Percentiles rank a stretch among this genome's conserved stretches.
These are phyloP conservation scores for Apodospora peruviana DNA, from an alignment of 495 filamentous ascomycete species.

Conservation along the genomic window DNA sequence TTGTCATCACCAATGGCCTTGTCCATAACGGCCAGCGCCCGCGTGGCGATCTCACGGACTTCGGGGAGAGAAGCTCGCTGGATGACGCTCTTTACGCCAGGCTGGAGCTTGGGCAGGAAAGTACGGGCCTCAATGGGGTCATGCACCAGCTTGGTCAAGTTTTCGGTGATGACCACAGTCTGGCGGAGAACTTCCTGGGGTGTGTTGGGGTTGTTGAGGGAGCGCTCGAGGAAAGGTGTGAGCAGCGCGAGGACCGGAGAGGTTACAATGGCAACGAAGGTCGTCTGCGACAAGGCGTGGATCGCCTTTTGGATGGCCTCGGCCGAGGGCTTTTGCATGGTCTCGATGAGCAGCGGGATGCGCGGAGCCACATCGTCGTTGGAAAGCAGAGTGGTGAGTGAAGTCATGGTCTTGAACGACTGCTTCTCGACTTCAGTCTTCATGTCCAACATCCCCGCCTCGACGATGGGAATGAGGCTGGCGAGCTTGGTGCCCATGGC, in stretches of 20 bases:
- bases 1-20: constrained; percentile 82
- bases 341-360: constrained; percentile 88
- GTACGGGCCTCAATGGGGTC: constrained; percentile 93
- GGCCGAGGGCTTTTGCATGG: constrained; percentile 91
- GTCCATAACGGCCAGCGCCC: constrained; percentile 81
- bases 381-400: constrained; percentile 81
- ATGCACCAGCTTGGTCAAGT: constrained; percentile 96
- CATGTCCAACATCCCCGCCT: constrained; percentile 92
- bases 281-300: constrained; percentile 95
- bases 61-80: constrained; percentile 89
- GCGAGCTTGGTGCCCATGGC: constrained; percentile 90
- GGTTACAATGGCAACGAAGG: constrained; percentile 93
- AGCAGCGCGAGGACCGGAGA: constrained; percentile 97
- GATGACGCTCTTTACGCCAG: constrained; percentile 84
- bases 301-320: constrained; percentile 90
- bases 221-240: constrained; percentile 89
- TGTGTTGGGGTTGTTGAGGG: constrained; percentile 83
- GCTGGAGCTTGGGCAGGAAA: constrained; percentile 93
- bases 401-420: constrained; percentile 83
- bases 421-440: constrained; percentile 88
- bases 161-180: constrained; percentile 96
- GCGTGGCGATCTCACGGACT: constrained; percentile 81
- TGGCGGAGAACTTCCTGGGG: constrained; percentile 93
- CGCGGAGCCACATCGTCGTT: constrained; percentile 96
- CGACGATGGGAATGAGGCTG: constrained; percentile 83